Percentiles rank a stretch among this genome's conserved stretches.
Evolutionary conservation across 768 basidiomycete genomes (phyloP).

Genomic region (Macrolepiota fuliginosa): DNA sequence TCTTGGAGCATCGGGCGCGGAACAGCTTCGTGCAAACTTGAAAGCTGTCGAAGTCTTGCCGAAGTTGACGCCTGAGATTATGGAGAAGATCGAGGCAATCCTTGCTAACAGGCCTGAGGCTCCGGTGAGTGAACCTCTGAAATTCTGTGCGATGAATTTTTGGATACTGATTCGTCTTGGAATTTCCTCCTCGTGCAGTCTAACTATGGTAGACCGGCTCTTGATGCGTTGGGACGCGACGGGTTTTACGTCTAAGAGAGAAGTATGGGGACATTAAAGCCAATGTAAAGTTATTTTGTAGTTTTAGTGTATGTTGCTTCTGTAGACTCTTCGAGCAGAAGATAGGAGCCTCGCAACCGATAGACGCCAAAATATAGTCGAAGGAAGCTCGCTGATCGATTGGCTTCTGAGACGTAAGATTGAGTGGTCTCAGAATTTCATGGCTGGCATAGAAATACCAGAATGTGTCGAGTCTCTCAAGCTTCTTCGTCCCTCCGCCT

Average conservation of each 20-base stretch:
- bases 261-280: neutral
- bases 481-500: neutral
- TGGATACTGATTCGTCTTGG: neutral
- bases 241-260: neutral
- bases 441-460: neutral
- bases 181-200: neutral
- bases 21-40: constrained; percentile 66
- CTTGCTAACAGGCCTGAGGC: constrained; percentile 50
- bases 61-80: constrained; percentile 64
- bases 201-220: constrained; percentile 1
- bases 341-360: neutral
- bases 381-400: neutral
- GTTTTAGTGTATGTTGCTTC: neutral
- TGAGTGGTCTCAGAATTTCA: neutral
- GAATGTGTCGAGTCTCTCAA: no score
- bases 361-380: neutral
- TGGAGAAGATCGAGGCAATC: constrained; percentile 68
- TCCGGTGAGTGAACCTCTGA: constrained; percentile 27
- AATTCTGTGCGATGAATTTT: neutral
- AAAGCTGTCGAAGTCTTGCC: constrained; percentile 71
- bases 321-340: no score
- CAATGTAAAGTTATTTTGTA: neutral
- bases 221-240: constrained; percentile 6
- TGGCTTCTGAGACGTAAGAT: constrained; percentile 2
- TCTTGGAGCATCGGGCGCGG: constrained; percentile 60